These are phyloP conservation scores for Exophiala xenobiotica DNA, from an alignment of 2,329 filamentous ascomycete genomes.

Conservation along the genomic window DNA sequence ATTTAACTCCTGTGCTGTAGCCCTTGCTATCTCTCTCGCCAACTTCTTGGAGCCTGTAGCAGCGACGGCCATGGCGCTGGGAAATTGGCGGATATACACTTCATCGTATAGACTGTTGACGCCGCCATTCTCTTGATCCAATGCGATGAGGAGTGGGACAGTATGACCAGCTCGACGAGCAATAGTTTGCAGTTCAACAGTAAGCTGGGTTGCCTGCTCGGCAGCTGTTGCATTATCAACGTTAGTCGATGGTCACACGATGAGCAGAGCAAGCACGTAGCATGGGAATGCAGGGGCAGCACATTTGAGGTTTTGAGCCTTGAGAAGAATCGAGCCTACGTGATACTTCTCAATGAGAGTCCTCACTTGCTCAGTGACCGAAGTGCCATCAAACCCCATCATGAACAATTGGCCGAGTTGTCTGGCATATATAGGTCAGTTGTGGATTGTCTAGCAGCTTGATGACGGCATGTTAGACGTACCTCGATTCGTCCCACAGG, in stretches of 20 bases:
- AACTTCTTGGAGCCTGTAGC: constrained; percentile 82
- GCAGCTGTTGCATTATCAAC: constrained; percentile 61
- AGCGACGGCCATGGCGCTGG: constrained; percentile 95
- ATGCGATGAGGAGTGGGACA: constrained; percentile 81
- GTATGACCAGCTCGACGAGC: constrained; percentile 87
- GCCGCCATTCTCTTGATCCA: constrained; percentile 97
- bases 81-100: constrained; percentile 92
- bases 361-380: constrained; percentile 62
- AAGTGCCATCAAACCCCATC: constrained; percentile 67
- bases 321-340: constrained; percentile 75
- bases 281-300: constrained; percentile 23
- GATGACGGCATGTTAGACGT: constrained; percentile 18
- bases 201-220: constrained; percentile 81
- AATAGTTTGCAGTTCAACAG: constrained; percentile 88
- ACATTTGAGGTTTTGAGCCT: constrained; percentile 67
- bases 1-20: constrained; percentile 86
- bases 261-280: constrained; percentile 23
- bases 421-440: constrained; percentile 69
- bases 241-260: constrained; percentile 24
- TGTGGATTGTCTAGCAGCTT: constrained; percentile 4
- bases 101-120: constrained; percentile 97
- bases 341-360: constrained; percentile 67
- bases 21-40: constrained; percentile 86
- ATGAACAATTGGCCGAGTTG: constrained; percentile 61
- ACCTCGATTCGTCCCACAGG: constrained; percentile 35